Evolutionary conservation across 2,329 filamentous ascomycete species (phyloP), one percentile per base, ranked within the genome.

Genomic region (Rhinocladiella similis): DNA sequence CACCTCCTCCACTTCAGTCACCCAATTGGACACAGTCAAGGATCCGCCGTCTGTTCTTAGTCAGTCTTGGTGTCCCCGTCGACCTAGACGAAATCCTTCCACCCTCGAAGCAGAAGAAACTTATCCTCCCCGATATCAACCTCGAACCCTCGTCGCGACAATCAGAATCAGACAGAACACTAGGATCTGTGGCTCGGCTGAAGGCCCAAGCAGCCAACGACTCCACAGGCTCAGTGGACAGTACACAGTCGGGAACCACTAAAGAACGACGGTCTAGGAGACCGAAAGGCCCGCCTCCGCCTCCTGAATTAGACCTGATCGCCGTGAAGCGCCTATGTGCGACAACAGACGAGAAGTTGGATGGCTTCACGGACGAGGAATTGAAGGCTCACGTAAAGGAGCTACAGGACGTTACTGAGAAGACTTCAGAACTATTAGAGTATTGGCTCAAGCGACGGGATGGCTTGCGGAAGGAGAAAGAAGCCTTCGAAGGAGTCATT

Each of bases 1-100:
- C 93, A 1, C 93, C 94, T 18, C 94, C 94, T 1, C 92, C 94
- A 2, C 83, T 99, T 36, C 91, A 96, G 67, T 94, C 94, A 5
- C 93, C 94, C 0, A 94, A 99, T 73, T 99, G 94, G 94, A 95
- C 97, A 57, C 90, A 94, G 62, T 96, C 91, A 50, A 90, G 92
- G 50, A 99, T 96, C 66, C 87, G 94, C 51, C 89, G 94, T 25
- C 83, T 99, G 22, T 99, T 99, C 71, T 85, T 99, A 41, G 92
- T 99, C 52, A 97, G 92, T 1, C 83, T 99, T 0, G 94, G 94
- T 16, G 94, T 99, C 0, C 94, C 94, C 1, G 91, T 99, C 43
- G 94, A 99, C 67, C 81, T 99, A 0, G 94, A 99, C 73, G 94
- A 99, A 76, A 97, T 99, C 53, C 83, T 99, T 6, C 94, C 94